Base-by-base conservation (phyloP, 768 basidiomycete genomes). In the Leccinum boreale region DNA sequence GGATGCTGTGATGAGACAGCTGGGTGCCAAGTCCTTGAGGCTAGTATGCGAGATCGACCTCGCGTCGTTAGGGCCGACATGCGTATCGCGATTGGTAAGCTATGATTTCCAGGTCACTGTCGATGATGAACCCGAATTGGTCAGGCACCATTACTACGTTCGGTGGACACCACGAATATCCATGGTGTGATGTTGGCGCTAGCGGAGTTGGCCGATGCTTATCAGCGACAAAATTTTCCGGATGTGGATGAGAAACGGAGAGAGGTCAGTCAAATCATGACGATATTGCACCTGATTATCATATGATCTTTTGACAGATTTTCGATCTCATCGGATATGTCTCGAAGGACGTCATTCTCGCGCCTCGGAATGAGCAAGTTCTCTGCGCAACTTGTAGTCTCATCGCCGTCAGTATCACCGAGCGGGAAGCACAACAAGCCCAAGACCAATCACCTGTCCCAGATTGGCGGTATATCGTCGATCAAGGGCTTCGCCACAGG, bases 141-240 rank as follows among this genome's bases (percentile, higher is more conserved):
- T 11, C 59, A 92, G 90, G 75, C 77, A 3, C 70, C 71, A 31
- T 72, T 92, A 6, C 73, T 89, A 26, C 77, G 79, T 12, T 86
- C 89, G 8, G 69, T 82, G 21, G 94, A 97, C 70, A 58, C 77
- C 12, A 75, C 79, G 19, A 88, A 90, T 65, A 74, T 94, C 10
- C 94, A 98, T 66, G 96, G 96, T 2, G 86, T 81, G 9, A 73
- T 98, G n/a, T 75, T 86, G 23, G 85, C 83, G 1, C 76, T 98
- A 24, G 79, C 81, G 8, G 88, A 94, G 68, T 75, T 98, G 15
- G 85, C 92, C 0, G 68, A 74, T n/a, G 86, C 85, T 2, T 86
- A 80, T 61, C 75, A 70, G 15, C 68, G 60, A 59, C 56, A 57
- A 64, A 42, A 68, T 73, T 47, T 65, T 67, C 28, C 69, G 59